Evolutionary conservation across 2,329 filamentous ascomycete species (phyloP), one percentile per base, ranked within the genome.

Genomic region (Fusarium sterilihyphosum): DNA sequence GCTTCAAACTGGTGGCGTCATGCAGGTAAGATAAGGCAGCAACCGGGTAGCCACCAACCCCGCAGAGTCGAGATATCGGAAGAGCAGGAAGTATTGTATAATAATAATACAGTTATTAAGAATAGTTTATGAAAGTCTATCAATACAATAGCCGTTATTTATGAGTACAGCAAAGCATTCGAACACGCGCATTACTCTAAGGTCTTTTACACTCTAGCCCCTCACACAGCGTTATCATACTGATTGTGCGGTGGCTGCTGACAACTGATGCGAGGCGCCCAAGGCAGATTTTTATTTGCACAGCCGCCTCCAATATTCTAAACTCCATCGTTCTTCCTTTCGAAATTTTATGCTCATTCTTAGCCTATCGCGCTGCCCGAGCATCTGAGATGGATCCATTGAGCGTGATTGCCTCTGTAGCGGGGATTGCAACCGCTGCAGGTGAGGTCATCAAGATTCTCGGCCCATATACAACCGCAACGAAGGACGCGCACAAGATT

Each of bases 351-450:
- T n/a, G n/a, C n/a, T n/a, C n/a, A n/a, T n/a, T n/a, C n/a, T n/a
- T n/a, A n/a, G n/a, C n/a, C n/a, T n/a, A n/a, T 5, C 18, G 24
- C 5, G 6, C 24, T 10, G 0, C 12, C 1, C 0, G 0, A 29
- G 24, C 8, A 29, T 11, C 4, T 8, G 18, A 29, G 44, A 47
- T 47, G 44, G 44, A 29, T 16, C 44, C 44, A 1, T 26, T 29
- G 12, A 47, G 44, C 12, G 24, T 47, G 24, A 20, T 29, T 29
- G 44, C 44, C 4, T 47, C 44, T 10, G 44, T 47, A 29, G 44
- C 44, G 18, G 44, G 44, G 6, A 47, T 47, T 0, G 44, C 44
- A 0, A 29, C 18, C 5, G 44, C 44, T 7, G 44, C 44, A 29
- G 24, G 44, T 5, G 44, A 47, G 12, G 12, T 29, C 2, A 20